phyloP scores from a whole-genome alignment of 1,284 basidiomycete species.

The Flammula alnicola region DNA sequence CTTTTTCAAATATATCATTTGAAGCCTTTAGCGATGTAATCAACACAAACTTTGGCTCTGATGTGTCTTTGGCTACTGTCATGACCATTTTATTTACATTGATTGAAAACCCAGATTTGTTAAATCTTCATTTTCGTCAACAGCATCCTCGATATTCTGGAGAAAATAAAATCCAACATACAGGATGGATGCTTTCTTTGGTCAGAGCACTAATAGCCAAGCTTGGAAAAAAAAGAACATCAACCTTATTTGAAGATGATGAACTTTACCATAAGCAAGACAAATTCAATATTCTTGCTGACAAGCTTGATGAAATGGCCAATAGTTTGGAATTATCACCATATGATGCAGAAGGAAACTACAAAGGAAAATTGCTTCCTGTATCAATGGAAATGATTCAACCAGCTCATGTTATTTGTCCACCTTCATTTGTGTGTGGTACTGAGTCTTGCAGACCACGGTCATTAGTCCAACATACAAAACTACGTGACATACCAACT shows the following conservation, averaged over 20 bases:
- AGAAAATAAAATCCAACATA: conserved; percentile 1
- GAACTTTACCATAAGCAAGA: not conserved
- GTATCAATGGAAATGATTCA: conserved; percentile 5
- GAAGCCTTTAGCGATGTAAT: conserved; percentile 7
- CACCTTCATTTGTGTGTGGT: conserved; percentile 3
- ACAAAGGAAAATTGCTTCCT: not conserved
- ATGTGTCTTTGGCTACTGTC: conserved; percentile 11
- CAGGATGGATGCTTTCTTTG: conserved; percentile 11
- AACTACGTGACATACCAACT: not conserved
- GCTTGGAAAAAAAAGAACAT: not conserved
- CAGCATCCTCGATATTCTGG: not conserved
- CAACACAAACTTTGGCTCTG: conserved; percentile 5
- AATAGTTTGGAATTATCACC: conserved; percentile 3
- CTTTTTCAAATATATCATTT: conserved; percentile 14
- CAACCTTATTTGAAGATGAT: not conserved
- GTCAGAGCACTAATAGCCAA: not conserved
- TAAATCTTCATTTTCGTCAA: too few relatives aligned
- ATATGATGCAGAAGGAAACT: conserved; percentile 2
- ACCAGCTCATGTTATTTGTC: conserved; percentile 7
- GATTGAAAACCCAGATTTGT: conserved; percentile 15
- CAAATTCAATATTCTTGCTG: not conserved
- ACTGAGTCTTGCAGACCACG: not conserved
- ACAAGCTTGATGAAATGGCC: conserved; percentile 1
- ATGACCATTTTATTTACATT: conserved; percentile 10
- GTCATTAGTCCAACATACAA: not conserved